phyloP scores from a whole-genome alignment of 2,329 filamentous ascomycete genomes.

The Fusarium sp. region DNA sequence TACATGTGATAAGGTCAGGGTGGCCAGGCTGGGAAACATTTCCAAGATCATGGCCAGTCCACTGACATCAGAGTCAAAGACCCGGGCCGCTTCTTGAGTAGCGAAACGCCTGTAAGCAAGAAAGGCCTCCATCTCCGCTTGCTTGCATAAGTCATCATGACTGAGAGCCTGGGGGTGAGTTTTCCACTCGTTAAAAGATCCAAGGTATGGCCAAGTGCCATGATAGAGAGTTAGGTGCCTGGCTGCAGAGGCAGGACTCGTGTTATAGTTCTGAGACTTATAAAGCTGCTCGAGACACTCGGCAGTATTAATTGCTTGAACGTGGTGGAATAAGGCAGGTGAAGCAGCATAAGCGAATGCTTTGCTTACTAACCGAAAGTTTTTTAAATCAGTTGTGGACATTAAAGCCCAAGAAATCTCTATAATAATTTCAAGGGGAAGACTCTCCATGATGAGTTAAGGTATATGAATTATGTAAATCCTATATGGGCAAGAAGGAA shows the following conservation, averaged over 20 bases:
- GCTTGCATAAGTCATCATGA: background rate
- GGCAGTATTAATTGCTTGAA: background rate
- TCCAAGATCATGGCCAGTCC: background rate
- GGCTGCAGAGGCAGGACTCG: background rate
- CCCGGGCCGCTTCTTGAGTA: background rate
- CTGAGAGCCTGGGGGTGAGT: background rate
- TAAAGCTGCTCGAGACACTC: background rate
- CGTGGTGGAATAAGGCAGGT: background rate
- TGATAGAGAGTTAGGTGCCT: background rate
- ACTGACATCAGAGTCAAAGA: background rate
- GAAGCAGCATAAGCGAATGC: background rate
- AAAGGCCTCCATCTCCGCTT: background rate
- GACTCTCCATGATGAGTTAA: background rate
- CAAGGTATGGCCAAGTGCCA: background rate
- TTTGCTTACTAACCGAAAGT: background rate
- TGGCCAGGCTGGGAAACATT: background rate
- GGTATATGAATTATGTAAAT: no score
- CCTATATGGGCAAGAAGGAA: background rate
- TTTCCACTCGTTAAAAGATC: background rate
- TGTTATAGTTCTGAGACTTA: background rate
- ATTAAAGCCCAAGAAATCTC: background rate
- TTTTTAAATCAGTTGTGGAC: background rate
- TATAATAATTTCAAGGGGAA: background rate
- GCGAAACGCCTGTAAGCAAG: background rate
- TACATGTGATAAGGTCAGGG: background rate